Evolutionary conservation across 2,329 filamentous ascomycete genomes (phyloP).

Genomic region (Scedosporium minutisporum): DNA sequence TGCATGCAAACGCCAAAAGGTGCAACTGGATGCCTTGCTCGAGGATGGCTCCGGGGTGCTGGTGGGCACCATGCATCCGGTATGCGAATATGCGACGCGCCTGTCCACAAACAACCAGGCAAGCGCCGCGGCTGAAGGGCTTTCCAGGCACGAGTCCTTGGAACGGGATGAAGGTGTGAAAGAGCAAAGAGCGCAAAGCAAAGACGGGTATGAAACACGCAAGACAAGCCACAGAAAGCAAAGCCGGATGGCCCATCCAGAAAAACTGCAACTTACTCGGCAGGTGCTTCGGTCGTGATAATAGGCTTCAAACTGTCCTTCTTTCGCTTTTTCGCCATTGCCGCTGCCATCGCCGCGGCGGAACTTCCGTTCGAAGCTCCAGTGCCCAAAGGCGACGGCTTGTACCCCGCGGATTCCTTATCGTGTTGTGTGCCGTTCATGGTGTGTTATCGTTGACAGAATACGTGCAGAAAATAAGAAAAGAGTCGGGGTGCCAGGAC

Average conservation of each 20-base stretch:
- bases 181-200: no score
- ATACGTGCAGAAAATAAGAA: background rate
- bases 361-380: slow-evolving; percentile 1
- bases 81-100: no score
- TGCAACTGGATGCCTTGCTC: no score
- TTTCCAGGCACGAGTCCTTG: no score
- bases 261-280: slow-evolving; percentile 18
- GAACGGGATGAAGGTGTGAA: no score
- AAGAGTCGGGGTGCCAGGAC: background rate
- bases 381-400: background rate
- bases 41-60: no score
- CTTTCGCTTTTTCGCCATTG: slow-evolving; percentile 55
- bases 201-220: background rate
- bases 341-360: background rate
- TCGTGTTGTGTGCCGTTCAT: slow-evolving; percentile 9
- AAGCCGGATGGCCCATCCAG: slow-evolving; percentile 14
- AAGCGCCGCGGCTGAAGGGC: no score
- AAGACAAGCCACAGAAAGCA: slow-evolving; percentile 5
- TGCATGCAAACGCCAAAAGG: no score
- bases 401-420: background rate
- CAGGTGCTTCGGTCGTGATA: slow-evolving; percentile 56
- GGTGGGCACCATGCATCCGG: no score
- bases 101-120: no score
- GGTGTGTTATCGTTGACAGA: background rate
- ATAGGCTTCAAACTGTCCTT: slow-evolving; percentile 68